Base-by-base conservation (phyloP, 306 rosid species). In the Acacia crassicarpa region DNA sequence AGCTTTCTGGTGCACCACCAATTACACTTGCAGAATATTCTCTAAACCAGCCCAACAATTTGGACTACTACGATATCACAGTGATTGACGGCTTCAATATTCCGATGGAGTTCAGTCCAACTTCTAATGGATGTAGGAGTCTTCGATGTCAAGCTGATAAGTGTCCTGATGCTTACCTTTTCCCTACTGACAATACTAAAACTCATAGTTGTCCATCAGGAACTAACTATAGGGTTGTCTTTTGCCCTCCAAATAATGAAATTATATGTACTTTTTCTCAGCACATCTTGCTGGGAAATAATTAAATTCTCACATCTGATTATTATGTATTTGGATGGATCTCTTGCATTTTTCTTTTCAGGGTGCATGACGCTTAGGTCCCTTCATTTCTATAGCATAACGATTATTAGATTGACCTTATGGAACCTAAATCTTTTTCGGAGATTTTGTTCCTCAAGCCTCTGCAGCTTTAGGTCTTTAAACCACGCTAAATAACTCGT, bases 11-110 rank as follows among this genome's bases (percentile, higher is more conserved):
- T 1, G 1, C 2, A 2, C 80, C 92, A 2, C 94, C 90, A 0
- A 83, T 81, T 80, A 90, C 94, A 0, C 22, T 90, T 0, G 92
- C 89, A 0, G 92, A 92, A 67, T 91, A 44, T 4, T 80, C 83
- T 1, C 74, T 89, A 0, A 89, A 87, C 74, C 88, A 83, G 14
- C 72, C 0, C 1, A 62, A 9, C 8, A 85, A 89, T 48, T 0
- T 40, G 66, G 91, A 89, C 54, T 83, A 83, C 84, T 22, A 76
- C 0, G 89, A 86, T 63, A 87, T 80, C 23, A 82, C 92, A 0
- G 8, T 87, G 1, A 56, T 88, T 0, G 87, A 89, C 2, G 92
- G 94, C 2, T 88, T 88, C 51, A 87, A 82, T 68, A 70, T 92
- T 32, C 83, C 85, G 0, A 84, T 87, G 89, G 85, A 78, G 0